Base-by-base conservation (phyloP, 306 rosid species). In the Rubus idaeus region DNA sequence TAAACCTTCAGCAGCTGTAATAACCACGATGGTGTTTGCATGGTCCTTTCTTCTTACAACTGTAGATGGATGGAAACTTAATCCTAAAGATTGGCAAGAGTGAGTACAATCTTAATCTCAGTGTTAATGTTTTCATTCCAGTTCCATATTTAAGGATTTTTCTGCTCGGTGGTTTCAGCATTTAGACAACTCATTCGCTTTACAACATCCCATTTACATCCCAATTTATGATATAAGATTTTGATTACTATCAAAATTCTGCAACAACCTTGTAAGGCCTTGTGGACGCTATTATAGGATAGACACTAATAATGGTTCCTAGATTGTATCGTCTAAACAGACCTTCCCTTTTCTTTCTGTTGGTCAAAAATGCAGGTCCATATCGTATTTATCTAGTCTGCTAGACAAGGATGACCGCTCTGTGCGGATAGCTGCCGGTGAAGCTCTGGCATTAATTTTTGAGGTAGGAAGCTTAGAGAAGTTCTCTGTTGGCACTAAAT, bases 11-110 rank as follows among this genome's bases (percentile, higher is more conserved):
- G 79, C 88, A 30, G 74, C 84, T 40, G 30, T 87, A 50, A 92
- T 90, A 83, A 81, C 90, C 4, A 77, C 85, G 16, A 88, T 90
- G 89, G 93, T 92, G 69, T 90, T 90, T 77, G 82, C 97, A 0
- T 95, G 99, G 99, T 86, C 97, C 69, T 95, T 95, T 85, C 95
- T 95, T 84, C 97, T 95, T 45, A 90, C 99, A 17, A 92, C 96
- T 26, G 52, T 87, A 77, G 82, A 81, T 37, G 81, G 75, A 7
- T 68, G 88, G 88, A 92, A 82, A 81, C 89, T 92, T 78, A 89
- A 90, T 84, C 53, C 91, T 26, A 95, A 88, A 85, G 86, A 82
- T 72, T 95, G 95, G 97, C 94, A 84, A 80, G 96, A 86, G 99
- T 87, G 83, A 90, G 90, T 77, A 74, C 39, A 79, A 14, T 71